Conservation (phyloP, 2,329 filamentous ascomycete genomes). For the Pleomassaria siparia region DNA sequence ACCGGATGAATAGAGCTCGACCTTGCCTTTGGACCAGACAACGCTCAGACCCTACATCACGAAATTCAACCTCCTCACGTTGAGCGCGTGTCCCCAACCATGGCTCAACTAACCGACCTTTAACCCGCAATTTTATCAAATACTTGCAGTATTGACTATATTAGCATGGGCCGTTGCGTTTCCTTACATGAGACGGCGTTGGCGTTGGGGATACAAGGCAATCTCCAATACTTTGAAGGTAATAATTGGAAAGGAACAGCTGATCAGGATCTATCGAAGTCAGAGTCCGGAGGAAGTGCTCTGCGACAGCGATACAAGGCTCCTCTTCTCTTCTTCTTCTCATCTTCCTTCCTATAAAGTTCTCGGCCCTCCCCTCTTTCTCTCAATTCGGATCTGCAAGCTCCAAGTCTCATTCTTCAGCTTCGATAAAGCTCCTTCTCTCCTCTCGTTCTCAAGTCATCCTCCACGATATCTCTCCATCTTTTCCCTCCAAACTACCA, state of each 20-base stretch:
- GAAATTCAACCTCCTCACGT: conserved; percentile 4
- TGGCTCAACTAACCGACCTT: too few species aligned
- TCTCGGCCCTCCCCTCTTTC: background rate
- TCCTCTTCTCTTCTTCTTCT: background rate
- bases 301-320: background rate
- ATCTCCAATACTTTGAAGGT: conserved; percentile 5
- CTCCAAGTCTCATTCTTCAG: background rate
- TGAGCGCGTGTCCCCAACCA: too few species aligned
- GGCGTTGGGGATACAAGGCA: conserved; percentile 2
- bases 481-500: too few species aligned
- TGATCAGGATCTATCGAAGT: too few species aligned
- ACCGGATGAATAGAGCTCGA: conserved; percentile 2
- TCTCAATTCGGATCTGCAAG: background rate
- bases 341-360: background rate
- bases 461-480: background rate
- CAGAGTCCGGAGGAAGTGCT: too few species aligned
- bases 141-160: too few species aligned
- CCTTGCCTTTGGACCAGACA: conserved; percentile 12
- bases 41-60: background rate
- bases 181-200: conserved; percentile 9
- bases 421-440: background rate
- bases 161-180: too few species aligned
- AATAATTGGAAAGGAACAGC: background rate
- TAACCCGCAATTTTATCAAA: too few species aligned
- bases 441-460: background rate